These are phyloP conservation scores for Leptosphaerulina australis DNA, from an alignment of 2,329 filamentous ascomycete genomes.

Conservation along the genomic window DNA sequence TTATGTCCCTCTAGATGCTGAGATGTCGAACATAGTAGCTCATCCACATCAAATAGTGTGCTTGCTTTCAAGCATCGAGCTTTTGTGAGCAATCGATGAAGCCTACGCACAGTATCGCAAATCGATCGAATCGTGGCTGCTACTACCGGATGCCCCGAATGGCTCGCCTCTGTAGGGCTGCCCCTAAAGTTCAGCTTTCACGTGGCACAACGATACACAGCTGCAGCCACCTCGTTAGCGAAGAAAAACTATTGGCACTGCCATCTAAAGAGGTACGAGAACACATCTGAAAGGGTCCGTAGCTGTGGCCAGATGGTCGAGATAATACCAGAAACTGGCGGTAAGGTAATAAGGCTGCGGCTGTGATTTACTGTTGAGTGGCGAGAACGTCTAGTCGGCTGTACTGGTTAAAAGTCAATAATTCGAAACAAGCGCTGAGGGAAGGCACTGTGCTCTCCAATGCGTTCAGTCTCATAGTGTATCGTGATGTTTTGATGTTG, in stretches of 20 bases:
- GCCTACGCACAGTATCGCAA: not conserved
- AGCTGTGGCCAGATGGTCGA: not conserved
- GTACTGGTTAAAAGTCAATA: not conserved
- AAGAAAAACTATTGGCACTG: not conserved
- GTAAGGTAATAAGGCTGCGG: not conserved
- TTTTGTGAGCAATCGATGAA: not conserved
- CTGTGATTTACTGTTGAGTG: constrained; percentile 4
- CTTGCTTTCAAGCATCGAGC: not conserved
- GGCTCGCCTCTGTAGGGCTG: constrained; percentile 12
- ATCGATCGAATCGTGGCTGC: not conserved
- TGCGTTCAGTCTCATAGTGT: constrained; percentile 13
- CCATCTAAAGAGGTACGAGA: too few species aligned
- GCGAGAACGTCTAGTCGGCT: constrained; percentile 3
- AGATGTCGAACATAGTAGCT: not conserved
- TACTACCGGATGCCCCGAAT: constrained; percentile 13
- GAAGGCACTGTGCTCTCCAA: constrained; percentile 2
- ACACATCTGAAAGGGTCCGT: not conserved
- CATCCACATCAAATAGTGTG: not conserved
- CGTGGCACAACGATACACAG: constrained; percentile 15
- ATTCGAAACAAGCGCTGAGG: constrained; percentile 2
- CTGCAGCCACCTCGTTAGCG: constrained; percentile 7
- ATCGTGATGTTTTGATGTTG: constrained; percentile 8
- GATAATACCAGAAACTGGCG: constrained; percentile 1
- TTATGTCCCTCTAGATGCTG: constrained; percentile 3
- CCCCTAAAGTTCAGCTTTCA: constrained; percentile 12